Percentiles rank a stretch among this genome's conserved stretches.
These are phyloP conservation scores for Tylopilus sp. DNA, from an alignment of 1,284 basidiomycete genomes.

Conservation along the genomic window DNA sequence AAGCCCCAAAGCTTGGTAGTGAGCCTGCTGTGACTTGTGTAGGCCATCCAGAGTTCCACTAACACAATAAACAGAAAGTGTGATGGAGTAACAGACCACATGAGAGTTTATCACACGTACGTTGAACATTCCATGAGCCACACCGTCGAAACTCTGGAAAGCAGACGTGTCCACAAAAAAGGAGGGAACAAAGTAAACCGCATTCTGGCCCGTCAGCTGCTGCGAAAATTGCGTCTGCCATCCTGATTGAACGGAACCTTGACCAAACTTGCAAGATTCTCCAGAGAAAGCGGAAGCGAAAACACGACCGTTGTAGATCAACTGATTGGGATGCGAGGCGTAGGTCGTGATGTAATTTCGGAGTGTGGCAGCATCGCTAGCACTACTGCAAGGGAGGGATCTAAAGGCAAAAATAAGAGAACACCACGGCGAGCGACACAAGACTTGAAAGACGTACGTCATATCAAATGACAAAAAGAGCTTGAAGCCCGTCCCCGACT, in stretches of 20 bases:
- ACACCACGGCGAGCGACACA: not conserved
- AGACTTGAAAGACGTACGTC: slow-evolving; percentile 42
- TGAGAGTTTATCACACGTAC: slow-evolving; percentile 33
- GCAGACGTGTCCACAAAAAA: slow-evolving; percentile 58
- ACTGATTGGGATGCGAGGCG: slow-evolving; percentile 58
- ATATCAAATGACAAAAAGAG: slow-evolving; percentile 80
- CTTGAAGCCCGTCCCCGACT: slow-evolving; percentile 60
- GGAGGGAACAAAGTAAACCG: slow-evolving; percentile 59
- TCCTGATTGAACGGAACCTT: slow-evolving; percentile 44
- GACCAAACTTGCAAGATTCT: slow-evolving; percentile 69
- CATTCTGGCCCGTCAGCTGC: slow-evolving; percentile 42
- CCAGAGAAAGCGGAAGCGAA: slow-evolving; percentile 79
- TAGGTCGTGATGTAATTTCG: slow-evolving; percentile 57
- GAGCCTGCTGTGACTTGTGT: slow-evolving; percentile 46
- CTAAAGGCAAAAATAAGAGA: slow-evolving; percentile 31
- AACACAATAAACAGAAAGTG: not conserved
- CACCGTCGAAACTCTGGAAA: slow-evolving; percentile 44
- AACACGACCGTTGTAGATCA: slow-evolving; percentile 52
- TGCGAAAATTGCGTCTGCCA: slow-evolving; percentile 57
- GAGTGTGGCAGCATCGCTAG: slow-evolving; percentile 52
- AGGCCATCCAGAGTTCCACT: slow-evolving; percentile 71
- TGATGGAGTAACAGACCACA: slow-evolving; percentile 3
- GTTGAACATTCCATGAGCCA: slow-evolving; percentile 60
- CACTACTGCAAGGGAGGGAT: slow-evolving; percentile 51
- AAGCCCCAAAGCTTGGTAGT: slow-evolving; percentile 28